A percentile compares a stretch with the other conserved stretches of the same genome.
These are phyloP conservation scores for Diaporthe humulicola DNA, from an alignment of 2,329 filamentous ascomycete genomes.

Conservation along the genomic window DNA sequence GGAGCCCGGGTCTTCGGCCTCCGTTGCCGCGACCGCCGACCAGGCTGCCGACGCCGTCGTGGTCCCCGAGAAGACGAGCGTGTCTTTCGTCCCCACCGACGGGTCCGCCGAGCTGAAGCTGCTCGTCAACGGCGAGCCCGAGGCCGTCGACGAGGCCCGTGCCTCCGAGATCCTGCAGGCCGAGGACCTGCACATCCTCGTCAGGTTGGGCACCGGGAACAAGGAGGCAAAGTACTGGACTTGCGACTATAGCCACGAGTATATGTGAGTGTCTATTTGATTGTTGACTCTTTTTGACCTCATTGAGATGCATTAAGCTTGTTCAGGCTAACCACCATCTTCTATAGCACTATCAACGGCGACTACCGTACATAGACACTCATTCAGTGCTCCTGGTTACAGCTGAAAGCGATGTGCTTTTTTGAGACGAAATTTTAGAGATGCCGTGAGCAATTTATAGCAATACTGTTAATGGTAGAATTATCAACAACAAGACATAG, in stretches of 20 bases:
- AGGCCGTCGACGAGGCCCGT: conserved; percentile 80
- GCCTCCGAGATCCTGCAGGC: conserved; percentile 83
- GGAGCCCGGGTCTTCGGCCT: conserved; percentile 67
- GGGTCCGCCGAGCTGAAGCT: conserved; percentile 83
- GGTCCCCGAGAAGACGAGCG: conserved; percentile 77
- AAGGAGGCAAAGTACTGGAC: conserved; percentile 84
- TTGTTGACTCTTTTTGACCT: background rate
- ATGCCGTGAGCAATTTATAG: background rate
- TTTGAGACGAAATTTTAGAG: background rate
- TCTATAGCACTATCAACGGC: conserved; percentile 67
- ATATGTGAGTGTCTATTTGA: conserved; percentile 57
- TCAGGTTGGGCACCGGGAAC: conserved; percentile 77
- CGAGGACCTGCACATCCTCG: conserved; percentile 84
- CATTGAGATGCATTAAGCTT: background rate
- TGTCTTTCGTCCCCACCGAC: conserved; percentile 83
- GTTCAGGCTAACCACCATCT: conserved; percentile 41
- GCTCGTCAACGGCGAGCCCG: conserved; percentile 83
- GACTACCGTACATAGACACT: conserved; percentile 71
- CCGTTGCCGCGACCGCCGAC: conserved; percentile 73
- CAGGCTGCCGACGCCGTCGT: conserved; percentile 73
- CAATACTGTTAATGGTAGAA: background rate
- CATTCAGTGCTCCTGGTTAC: background rate
- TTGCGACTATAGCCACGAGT: conserved; percentile 90
- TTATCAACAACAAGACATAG: background rate
- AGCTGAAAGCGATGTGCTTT: background rate